Evolutionary conservation across 2,329 filamentous ascomycete species (phyloP).

Genomic region (Cercospora berteroae): DNA sequence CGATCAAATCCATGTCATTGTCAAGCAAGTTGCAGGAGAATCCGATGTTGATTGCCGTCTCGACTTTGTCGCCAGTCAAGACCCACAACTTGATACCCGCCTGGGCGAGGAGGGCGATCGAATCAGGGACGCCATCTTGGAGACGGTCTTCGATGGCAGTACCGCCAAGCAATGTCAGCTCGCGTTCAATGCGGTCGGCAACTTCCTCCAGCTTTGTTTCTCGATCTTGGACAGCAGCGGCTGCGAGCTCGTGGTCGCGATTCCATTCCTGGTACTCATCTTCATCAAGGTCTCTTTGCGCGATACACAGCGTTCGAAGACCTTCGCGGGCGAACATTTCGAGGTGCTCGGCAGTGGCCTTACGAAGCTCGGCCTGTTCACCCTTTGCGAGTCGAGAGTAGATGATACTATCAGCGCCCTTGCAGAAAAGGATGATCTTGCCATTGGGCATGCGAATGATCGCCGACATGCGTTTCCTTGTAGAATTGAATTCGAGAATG

Average conservation of each 20-base stretch:
- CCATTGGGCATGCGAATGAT: slow-evolving; percentile 94
- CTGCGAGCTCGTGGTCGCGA: slow-evolving; percentile 81
- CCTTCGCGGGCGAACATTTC: slow-evolving; percentile 97
- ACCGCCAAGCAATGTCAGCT: slow-evolving; percentile 82
- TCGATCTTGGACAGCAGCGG: slow-evolving; percentile 76
- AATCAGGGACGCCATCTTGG: slow-evolving; percentile 94
- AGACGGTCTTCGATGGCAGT: slow-evolving; percentile 96
- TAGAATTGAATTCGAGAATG: slow-evolving; percentile 96
- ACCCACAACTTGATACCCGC: slow-evolving; percentile 99
- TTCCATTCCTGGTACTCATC: slow-evolving; percentile 83
- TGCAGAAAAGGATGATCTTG: slow-evolving; percentile 88
- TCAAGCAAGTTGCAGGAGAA: slow-evolving; percentile 97
- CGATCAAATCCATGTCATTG: slow-evolving; percentile 96
- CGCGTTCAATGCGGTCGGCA: slow-evolving; percentile 85
- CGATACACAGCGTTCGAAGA: slow-evolving; percentile 90
- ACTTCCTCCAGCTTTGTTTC: slow-evolving; percentile 92
- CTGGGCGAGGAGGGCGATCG: slow-evolving; percentile 83
- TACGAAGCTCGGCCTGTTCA: slow-evolving; percentile 79
- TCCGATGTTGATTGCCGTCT: slow-evolving; percentile 99
- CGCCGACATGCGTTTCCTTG: slow-evolving; percentile 94
- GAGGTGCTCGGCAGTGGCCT: slow-evolving; percentile 83
- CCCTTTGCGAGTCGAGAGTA: slow-evolving; percentile 85
- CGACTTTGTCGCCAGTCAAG: slow-evolving; percentile 95
- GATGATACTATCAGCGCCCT: slow-evolving; percentile 95
- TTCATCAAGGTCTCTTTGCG: slow-evolving; percentile 75